These are phyloP conservation scores for Boletus pseudopeckii DNA, from an alignment of 768 basidiomycete species.

Conservation along the genomic window DNA sequence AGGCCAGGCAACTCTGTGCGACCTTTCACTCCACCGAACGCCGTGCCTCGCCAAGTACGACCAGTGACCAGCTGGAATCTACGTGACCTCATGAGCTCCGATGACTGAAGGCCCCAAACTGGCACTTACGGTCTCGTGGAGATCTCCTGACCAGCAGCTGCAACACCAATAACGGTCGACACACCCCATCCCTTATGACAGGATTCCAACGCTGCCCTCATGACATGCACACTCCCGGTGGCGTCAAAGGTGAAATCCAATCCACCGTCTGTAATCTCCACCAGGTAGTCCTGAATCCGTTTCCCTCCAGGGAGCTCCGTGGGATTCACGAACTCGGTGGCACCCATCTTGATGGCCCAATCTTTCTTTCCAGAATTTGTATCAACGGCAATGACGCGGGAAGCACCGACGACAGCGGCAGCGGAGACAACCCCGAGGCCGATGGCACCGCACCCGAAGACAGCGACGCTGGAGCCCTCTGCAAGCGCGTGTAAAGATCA, in stretches of 20 bases:
- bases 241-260: constrained; percentile 97
- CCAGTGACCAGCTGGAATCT: constrained; percentile 76
- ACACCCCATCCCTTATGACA: constrained; percentile 99
- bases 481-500: not conserved
- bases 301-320: constrained; percentile 66
- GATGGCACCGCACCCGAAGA: constrained; percentile 96
- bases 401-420: constrained; percentile 70
- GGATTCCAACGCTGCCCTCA: constrained; percentile 95
- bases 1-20: constrained; percentile 93
- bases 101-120: not conserved
- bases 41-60: constrained; percentile 89
- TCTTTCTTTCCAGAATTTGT: constrained; percentile 80
- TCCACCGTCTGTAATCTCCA: constrained; percentile 94
- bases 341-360: constrained; percentile 92
- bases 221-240: constrained; percentile 93
- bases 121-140: constrained; percentile 74
- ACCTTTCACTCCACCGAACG: constrained; percentile 98
- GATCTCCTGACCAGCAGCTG: constrained; percentile 95
- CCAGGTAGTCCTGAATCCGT: constrained; percentile 83
- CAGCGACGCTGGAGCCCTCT: constrained; percentile 87
- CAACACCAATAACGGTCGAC: constrained; percentile 93
- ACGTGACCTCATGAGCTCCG: constrained; percentile 1
- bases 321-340: constrained; percentile 93
- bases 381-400: constrained; percentile 90
- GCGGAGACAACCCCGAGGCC: constrained; percentile 92